Evolutionary conservation across 768 basidiomycete species (phyloP).

Genomic region (Russula compacta): DNA sequence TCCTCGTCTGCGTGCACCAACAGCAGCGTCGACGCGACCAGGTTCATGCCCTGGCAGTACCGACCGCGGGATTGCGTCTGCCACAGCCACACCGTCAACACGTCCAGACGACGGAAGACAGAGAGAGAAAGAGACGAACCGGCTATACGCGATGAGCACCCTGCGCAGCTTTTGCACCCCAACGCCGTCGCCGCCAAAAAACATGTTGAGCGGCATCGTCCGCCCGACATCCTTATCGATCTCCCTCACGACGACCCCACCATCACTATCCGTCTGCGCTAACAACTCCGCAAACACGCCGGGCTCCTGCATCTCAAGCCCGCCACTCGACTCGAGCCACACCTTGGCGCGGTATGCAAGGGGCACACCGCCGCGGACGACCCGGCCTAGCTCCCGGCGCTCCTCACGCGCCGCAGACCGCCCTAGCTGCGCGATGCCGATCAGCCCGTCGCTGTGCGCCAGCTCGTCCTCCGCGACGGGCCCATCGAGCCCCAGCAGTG

Average conservation of each 20-base stretch:
- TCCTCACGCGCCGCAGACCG: constrained; percentile 61
- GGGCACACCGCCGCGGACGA: constrained; percentile 84
- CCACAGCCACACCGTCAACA: not conserved
- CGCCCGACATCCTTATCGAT: constrained; percentile 94
- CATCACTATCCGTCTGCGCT: constrained; percentile 32
- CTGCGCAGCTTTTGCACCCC: constrained; percentile 88
- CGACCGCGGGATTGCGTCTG: constrained; percentile 86
- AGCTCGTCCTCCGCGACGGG: constrained; percentile 64
- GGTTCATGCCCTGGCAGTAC: constrained; percentile 94
- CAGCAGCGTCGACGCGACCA: constrained; percentile 89
- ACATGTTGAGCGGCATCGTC: constrained; percentile 91
- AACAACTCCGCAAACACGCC: constrained; percentile 83
- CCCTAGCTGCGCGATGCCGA: constrained; percentile 88
- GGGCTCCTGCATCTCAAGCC: constrained; percentile 84
- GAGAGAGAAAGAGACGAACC: constrained; percentile 41
- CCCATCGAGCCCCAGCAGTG: constrained; percentile 57
- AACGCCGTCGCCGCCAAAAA: constrained; percentile 94
- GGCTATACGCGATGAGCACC: constrained; percentile 86
- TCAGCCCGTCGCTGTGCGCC: constrained; percentile 71
- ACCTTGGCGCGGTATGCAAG: constrained; percentile 79
- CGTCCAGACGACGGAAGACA: not conserved
- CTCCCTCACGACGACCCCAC: constrained; percentile 52
- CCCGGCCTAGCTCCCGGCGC: constrained; percentile 64
- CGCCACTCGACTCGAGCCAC: constrained; percentile 92
- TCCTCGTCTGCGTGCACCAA: constrained; percentile 93